Evolutionary conservation across 140 eudicot species (phyloP), one percentile per base, ranked within the genome.

Genomic region (Flaveria floridana): DNA sequence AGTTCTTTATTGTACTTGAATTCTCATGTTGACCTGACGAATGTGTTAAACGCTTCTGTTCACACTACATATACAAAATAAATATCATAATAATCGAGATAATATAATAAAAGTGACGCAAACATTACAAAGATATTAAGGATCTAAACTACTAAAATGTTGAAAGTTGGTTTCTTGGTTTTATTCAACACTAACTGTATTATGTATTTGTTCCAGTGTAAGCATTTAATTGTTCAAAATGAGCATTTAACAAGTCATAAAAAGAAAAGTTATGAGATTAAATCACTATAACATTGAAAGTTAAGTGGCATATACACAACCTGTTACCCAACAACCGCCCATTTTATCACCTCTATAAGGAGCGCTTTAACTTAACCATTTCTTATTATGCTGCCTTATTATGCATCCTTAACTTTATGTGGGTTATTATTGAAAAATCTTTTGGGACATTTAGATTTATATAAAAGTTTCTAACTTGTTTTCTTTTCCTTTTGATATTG

Each of bases 391-490:
- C 19, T 44, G 44, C 18, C 69, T 39, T 26, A 41, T 39, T 58
- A 20, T 23, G 5, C 28, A 2, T 61, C 70, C 11, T 20, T 44
- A 61, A 15, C 20, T 74, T 8, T 73, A 30, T 30, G 59, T 7
- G n/a, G 34, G 21, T 39, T 25, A 73, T 28, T 48, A 73, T 42
- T 57, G 70, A 59, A 26, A 37, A 42, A 5, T 15, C 61, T 12
- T 42, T 44, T 14, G 25, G 77, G 71, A 44, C 58, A 3, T 61
- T 44, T 25, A 8, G 47, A 48, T 48, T 15, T 39, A 68, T 77
- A 44, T 41, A 16, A 26, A 41, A 16, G 4, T 23, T 84, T 48
- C 72, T 77, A 56, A 82, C 73, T 64, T 7, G 65, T 52, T 0
- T 65, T 65, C 58, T 65, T 61, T 41, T 12, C 15, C 14, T 28